phyloP scores from a whole-genome alignment of 2,329 filamentous ascomycete genomes.

The Penicillium sclerotiorum region DNA sequence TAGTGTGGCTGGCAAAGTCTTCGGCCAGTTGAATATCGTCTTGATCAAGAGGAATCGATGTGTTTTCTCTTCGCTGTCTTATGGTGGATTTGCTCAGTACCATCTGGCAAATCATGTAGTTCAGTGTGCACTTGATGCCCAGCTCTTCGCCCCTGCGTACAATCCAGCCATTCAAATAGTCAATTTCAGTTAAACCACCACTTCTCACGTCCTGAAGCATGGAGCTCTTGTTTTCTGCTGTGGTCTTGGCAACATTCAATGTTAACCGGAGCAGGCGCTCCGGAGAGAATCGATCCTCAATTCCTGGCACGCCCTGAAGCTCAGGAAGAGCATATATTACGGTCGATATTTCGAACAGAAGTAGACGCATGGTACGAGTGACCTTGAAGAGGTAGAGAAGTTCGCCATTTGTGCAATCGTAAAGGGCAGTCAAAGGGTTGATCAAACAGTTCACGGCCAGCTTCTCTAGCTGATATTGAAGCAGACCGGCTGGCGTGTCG shows the following conservation, averaged over 20 bases:
- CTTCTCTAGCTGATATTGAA: constrained; percentile 75
- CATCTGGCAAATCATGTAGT: constrained; percentile 71
- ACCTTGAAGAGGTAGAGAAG: constrained; percentile 69
- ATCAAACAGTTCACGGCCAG: constrained; percentile 75
- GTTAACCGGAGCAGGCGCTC: constrained; percentile 65
- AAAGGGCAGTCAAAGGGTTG: constrained; percentile 77
- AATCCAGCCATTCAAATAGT: constrained; percentile 89
- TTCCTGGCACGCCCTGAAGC: constrained; percentile 61
- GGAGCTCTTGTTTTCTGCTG: constrained; percentile 50
- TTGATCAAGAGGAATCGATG: constrained; percentile 36
- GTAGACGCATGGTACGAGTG: constrained; percentile 66
- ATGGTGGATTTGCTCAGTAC: constrained; percentile 70
- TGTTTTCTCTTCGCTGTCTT: constrained; percentile 34
- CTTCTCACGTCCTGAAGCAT: constrained; percentile 69
- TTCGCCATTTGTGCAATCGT: constrained; percentile 74
- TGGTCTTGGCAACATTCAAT: constrained; percentile 51
- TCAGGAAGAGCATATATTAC: constrained; percentile 78
- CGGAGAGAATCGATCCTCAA: constrained; percentile 61
- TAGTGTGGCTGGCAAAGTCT: constrained; percentile 1
- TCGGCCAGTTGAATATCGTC: constrained; percentile 12
- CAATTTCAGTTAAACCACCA: constrained; percentile 71
- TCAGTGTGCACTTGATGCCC: constrained; percentile 71
- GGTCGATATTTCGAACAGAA: constrained; percentile 72
- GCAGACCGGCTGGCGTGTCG: constrained; percentile 62
- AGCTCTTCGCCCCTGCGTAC: constrained; percentile 70